Percentiles rank a stretch among this genome's conserved stretches.
Evolutionary conservation across 148 eudicot species (phyloP).

Genomic region (Persicaria maculosa): DNA sequence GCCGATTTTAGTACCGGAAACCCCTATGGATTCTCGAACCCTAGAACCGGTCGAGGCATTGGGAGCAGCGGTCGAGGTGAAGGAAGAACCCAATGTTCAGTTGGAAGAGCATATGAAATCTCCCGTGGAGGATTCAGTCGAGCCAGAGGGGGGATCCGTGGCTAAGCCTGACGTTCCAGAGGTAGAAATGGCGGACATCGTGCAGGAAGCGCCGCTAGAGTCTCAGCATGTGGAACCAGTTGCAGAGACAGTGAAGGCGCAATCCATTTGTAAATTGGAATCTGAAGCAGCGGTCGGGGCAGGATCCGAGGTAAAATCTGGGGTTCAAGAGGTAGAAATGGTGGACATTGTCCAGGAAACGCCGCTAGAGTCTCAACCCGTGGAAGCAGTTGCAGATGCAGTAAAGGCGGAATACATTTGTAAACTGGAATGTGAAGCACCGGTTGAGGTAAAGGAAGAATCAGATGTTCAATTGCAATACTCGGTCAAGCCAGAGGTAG

Average conservation of each 20-base stretch:
- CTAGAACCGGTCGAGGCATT: slow-evolving; percentile 4
- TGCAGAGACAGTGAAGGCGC: slow-evolving; percentile 15
- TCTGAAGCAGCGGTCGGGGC: background rate
- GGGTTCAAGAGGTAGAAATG: slow-evolving; percentile 10
- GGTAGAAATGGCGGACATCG: background rate
- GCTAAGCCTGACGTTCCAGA: background rate
- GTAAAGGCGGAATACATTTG: slow-evolving; percentile 18
- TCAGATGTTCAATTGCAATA: background rate
- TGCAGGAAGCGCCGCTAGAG: slow-evolving; percentile 10
- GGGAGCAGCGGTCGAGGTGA: background rate
- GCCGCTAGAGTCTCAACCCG: slow-evolving; percentile 1
- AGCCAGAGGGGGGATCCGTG: no score
- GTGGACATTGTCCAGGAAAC: slow-evolving; percentile 9
- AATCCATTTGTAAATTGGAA: background rate
- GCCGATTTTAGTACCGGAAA: background rate
- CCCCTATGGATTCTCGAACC: slow-evolving; percentile 11
- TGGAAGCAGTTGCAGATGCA: background rate
- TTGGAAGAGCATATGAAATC: no score
- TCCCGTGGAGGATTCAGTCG: no score
- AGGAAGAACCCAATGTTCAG: background rate
- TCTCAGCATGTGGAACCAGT: slow-evolving; percentile 10
- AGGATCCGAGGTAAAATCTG: background rate
- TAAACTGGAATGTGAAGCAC: background rate
- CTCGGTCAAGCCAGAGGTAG: background rate
- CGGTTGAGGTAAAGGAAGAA: background rate